phyloP scores from a whole-genome alignment of 768 basidiomycete genomes.

The Suillus clintonianus region DNA sequence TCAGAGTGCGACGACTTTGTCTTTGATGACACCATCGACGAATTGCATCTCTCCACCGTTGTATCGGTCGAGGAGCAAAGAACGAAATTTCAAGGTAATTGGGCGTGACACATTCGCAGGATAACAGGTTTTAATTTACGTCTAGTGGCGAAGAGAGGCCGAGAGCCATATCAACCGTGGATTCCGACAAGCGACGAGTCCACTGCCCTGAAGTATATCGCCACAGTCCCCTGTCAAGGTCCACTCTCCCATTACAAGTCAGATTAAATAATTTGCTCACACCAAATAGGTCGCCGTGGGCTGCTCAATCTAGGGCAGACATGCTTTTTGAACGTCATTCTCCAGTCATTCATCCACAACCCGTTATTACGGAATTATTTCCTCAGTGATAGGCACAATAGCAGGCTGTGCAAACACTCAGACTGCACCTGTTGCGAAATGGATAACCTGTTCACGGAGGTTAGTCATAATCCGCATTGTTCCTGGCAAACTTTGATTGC shows the following conservation, averaged over 20 bases:
- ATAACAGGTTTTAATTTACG: background rate
- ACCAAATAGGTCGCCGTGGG: conserved; percentile 67
- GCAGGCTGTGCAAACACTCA: conserved; percentile 61
- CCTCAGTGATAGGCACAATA: conserved; percentile 88
- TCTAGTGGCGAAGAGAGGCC: conserved; percentile 38
- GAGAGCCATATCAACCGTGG: conserved; percentile 57
- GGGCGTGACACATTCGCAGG: background rate
- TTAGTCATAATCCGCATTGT: conserved; percentile 21
- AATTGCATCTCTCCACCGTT: conserved; percentile 42
- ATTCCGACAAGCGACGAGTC: conserved; percentile 42
- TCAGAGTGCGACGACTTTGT: conserved; percentile 74
- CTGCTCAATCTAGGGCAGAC: conserved; percentile 89
- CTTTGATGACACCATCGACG: conserved; percentile 56
- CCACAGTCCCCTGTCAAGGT: conserved; percentile 76
- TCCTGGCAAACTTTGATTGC: background rate
- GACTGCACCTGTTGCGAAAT: conserved; percentile 92
- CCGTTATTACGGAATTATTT: conserved; percentile 89
- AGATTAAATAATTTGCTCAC: background rate
- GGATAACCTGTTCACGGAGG: conserved; percentile 83
- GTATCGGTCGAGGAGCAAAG: conserved; percentile 61
- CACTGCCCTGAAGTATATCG: conserved; percentile 49
- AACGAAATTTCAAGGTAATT: conserved; percentile 59
- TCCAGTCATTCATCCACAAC: conserved; percentile 89
- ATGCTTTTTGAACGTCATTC: conserved; percentile 90
- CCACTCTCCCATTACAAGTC: background rate